Base-by-base conservation (phyloP, 2,329 filamentous ascomycete genomes). In the Lachnellula arida region DNA sequence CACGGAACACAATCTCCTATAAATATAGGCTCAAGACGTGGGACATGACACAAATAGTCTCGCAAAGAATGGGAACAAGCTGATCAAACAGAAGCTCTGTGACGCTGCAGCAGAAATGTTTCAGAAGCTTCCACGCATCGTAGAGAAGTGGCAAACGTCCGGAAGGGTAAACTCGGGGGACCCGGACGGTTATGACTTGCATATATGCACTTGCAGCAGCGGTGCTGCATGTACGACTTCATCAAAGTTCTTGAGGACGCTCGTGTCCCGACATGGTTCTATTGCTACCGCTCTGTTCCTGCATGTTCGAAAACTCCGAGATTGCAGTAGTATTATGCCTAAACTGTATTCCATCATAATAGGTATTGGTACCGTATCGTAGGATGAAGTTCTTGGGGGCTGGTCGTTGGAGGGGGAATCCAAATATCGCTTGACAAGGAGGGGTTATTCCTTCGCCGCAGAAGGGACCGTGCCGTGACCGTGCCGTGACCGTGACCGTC, bases 41-140 rank as follows among this genome's bases (percentile, higher is more conserved):
- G 39, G 15, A 12, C 25, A 12, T 28, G 19, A 14, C 25, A 53
- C n/a, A 15, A 14, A 35, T 17, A n/a, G 28, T 15, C 46, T 34
- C 35, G 19, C 25, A 43, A 42, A 15, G n/a, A 52, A 42, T 39
- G 48, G n/a, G 22, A 51, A 55, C 44, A 58, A 51, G 56, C 51
- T 55, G 49, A 56, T 54, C 32, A 56, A 35, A 56, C 54, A 48
- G 46, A 46, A 28, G 51, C 49, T 47, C 19, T 28, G 51, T 56
- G 56, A 53, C 46, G 42, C 49, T 37, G 50, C 55, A 60, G 47
- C 49, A 42, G 46, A 60, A 52, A 28, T 53, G 57, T 63, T 60
- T 63, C 58, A 60, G 50, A 58, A 57, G 43, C 25, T 55, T 55
- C 37, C 42, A 53, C 19, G 19, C 19, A 19, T 19, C 2, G 19